These are phyloP conservation scores for Tricholoma hemisulphureum DNA, from an alignment of 768 basidiomycete genomes.

Conservation along the genomic window DNA sequence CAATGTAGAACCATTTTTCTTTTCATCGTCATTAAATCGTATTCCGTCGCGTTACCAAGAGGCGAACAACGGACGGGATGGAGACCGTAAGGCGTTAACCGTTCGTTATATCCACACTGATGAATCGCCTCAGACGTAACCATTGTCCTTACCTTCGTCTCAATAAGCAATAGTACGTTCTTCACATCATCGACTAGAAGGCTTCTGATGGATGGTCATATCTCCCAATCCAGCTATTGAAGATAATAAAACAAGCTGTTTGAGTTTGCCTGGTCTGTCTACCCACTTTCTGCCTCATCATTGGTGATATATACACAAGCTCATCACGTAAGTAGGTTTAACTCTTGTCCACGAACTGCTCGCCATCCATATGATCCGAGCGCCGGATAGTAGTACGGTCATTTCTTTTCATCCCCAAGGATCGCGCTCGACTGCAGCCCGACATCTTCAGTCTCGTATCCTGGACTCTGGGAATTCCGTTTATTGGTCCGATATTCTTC, in stretches of 20 bases:
- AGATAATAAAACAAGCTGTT: constrained; percentile 3
- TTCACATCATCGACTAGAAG: too few species aligned
- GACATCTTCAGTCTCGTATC: constrained; percentile 12
- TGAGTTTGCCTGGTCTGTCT: background rate
- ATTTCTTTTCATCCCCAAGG: constrained; percentile 14
- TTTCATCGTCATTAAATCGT: constrained; percentile 41
- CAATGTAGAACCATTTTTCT: constrained; percentile 44
- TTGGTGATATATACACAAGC: background rate
- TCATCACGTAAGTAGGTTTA: constrained; percentile 15
- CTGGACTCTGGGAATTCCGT: constrained; percentile 37
- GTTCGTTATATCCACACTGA: too few species aligned
- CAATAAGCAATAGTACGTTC: too few species aligned
- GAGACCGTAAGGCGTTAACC: constrained; percentile 34
- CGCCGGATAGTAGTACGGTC: constrained; percentile 8
- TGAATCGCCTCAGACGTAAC: constrained; percentile 36
- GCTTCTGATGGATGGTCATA: too few species aligned
- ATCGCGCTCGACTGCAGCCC: constrained; percentile 8
- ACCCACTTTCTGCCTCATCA: background rate
- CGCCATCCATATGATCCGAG: constrained; percentile 39
- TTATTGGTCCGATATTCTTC: constrained; percentile 45
- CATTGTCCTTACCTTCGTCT: constrained; percentile 36
- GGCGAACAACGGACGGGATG: constrained; percentile 18
- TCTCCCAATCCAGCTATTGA: background rate
- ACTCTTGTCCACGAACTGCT: constrained; percentile 35
- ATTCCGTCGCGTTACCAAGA: constrained; percentile 45